Evolutionary conservation across 768 basidiomycete genomes (phyloP).

Genomic region (Mycena amicta): DNA sequence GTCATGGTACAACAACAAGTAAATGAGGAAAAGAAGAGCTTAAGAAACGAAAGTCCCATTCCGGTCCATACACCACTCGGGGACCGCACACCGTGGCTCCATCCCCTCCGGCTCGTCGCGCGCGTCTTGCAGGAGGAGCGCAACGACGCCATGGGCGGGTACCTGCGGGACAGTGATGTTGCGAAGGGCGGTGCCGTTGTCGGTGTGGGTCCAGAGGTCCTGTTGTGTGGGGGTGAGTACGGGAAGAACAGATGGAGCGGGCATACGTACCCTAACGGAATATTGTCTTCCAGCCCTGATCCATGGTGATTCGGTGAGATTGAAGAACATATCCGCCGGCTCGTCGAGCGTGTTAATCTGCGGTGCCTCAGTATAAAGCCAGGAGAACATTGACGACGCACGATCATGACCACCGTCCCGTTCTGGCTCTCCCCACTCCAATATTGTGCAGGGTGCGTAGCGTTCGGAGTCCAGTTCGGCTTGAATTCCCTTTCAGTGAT

Average conservation of each 20-base stretch:
- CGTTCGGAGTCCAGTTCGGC: conserved; percentile 46
- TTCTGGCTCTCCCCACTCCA: conserved; percentile 71
- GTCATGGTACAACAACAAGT: too few species aligned
- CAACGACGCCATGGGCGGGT: conserved; percentile 71
- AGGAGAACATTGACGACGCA: conserved; percentile 22
- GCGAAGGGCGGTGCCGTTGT: conserved; percentile 67
- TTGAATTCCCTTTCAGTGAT: conserved; percentile 23
- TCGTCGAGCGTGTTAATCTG: conserved; percentile 64
- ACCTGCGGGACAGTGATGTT: conserved; percentile 56
- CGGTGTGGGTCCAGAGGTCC: conserved; percentile 76
- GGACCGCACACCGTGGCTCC: conserved; percentile 57
- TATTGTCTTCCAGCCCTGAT: conserved; percentile 69
- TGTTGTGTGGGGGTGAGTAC: too few species aligned
- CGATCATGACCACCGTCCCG: conserved; percentile 70
- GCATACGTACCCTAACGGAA: conserved; percentile 56
- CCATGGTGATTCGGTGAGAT: conserved; percentile 70
- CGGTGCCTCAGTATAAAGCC: neutral
- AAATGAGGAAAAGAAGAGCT: neutral
- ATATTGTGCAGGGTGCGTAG: conserved; percentile 64
- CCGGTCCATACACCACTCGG: conserved; percentile 60
- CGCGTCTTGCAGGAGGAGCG: conserved; percentile 63
- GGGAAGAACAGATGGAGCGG: too few species aligned
- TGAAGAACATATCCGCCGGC: conserved; percentile 61
- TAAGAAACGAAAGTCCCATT: conserved; percentile 48
- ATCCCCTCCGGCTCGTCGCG: conserved; percentile 66